Percentiles rank a stretch among this genome's conserved stretches.
These are phyloP conservation scores for Sechiopsis laciniata DNA, from an alignment of 306 rosid genomes.

Conservation along the genomic window DNA sequence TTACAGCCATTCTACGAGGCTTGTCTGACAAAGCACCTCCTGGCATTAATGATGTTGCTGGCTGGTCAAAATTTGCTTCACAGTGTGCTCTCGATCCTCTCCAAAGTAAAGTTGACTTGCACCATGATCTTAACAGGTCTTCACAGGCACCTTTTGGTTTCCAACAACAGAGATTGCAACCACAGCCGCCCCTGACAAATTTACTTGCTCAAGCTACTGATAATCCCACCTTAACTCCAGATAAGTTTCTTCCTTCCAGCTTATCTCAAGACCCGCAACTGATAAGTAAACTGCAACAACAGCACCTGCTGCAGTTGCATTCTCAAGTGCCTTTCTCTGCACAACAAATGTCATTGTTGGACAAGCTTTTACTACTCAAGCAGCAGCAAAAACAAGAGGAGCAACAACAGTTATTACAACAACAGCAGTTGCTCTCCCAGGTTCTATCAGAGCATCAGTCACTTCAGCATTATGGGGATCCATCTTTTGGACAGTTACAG, in stretches of 20 bases:
- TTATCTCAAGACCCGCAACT: constrained; percentile 75
- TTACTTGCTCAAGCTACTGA: constrained; percentile 54
- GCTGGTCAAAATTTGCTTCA: constrained; percentile 58
- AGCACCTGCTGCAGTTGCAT: constrained; percentile 69
- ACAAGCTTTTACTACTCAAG: constrained; percentile 63
- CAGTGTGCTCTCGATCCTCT: constrained; percentile 56
- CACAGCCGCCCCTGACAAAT: constrained; percentile 49
- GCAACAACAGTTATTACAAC: constrained; percentile 63
- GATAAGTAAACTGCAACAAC: constrained; percentile 72
- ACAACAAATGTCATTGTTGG: constrained; percentile 64
- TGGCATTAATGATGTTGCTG: constrained; percentile 48
- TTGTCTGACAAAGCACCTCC: constrained; percentile 51
- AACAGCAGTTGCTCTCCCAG: constrained; percentile 82
- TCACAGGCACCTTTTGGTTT: constrained; percentile 62
- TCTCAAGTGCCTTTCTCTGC: constrained; percentile 64
- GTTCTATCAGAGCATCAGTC: constrained; percentile 66
- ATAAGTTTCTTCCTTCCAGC: constrained; percentile 62
- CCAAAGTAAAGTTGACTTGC: constrained; percentile 54
- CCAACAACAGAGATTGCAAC: constrained; percentile 67
- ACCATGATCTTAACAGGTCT: constrained; percentile 55
- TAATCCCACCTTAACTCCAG: constrained; percentile 48
- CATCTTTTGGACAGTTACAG: constrained; percentile 59
- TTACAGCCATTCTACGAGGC: constrained; percentile 60
- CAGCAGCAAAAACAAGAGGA: constrained; percentile 91
- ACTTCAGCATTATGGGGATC: constrained; percentile 49